These are phyloP conservation scores for Schizophyllum commune DNA, from an alignment of 1,284 basidiomycete species.

Conservation along the genomic window DNA sequence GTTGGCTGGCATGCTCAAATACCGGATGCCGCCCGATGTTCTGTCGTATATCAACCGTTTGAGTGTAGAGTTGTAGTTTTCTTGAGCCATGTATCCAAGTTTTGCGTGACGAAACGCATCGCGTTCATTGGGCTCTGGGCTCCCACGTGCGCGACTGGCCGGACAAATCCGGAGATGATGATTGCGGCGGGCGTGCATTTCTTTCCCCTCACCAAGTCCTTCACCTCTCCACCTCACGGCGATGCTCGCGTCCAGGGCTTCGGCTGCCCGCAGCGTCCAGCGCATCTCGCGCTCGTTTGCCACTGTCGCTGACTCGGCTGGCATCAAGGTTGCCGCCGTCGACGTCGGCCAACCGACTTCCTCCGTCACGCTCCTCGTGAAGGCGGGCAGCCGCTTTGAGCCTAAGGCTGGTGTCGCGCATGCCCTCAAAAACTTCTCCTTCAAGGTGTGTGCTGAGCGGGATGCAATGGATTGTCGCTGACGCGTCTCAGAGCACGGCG, in stretches of 20 bases:
- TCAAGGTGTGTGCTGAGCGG: conserved; percentile 63
- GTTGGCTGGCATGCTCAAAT: conserved; percentile 83
- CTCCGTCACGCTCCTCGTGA: conserved; percentile 83
- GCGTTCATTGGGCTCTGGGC: no score
- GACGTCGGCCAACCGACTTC: conserved; percentile 79
- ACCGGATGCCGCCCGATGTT: conserved; percentile 85
- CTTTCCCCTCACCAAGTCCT: no score
- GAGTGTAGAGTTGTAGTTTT: conserved; percentile 69
- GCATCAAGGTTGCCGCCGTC: conserved; percentile 79
- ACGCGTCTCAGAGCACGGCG: conserved; percentile 58
- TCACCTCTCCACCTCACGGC: background rate
- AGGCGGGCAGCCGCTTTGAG: conserved; percentile 87
- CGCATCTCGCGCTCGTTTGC: conserved; percentile 53
- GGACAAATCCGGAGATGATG: no score
- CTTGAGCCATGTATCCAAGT: no score
- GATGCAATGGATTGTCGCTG: conserved; percentile 1
- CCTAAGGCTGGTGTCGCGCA: conserved; percentile 82
- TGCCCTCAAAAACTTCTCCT: conserved; percentile 92
- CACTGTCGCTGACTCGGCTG: conserved; percentile 70
- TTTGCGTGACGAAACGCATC: no score
- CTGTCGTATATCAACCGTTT: conserved; percentile 80
- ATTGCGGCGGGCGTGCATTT: no score
- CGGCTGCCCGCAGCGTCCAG: background rate
- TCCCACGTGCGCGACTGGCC: no score
- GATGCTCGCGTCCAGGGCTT: background rate